These are phyloP conservation scores for Lactarius indigo DNA, from an alignment of 768 basidiomycete species.

Conservation along the genomic window DNA sequence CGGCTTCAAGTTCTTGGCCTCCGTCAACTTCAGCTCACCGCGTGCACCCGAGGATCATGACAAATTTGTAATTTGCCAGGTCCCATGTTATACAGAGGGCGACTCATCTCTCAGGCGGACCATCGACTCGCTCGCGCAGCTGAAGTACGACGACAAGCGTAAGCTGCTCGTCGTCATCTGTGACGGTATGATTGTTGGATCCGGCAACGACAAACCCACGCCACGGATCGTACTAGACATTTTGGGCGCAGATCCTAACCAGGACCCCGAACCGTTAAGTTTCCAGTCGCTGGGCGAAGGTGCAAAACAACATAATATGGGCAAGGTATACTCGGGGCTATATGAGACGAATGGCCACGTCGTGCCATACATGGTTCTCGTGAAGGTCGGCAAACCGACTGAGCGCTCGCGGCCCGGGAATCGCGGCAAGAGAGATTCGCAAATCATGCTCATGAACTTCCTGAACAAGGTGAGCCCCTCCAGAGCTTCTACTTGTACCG, in stretches of 20 bases:
- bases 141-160: conserved; percentile 98
- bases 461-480: conserved; percentile 75
- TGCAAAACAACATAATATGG: conserved; percentile 96
- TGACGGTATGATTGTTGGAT: conserved; percentile 97
- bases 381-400: conserved; percentile 93
- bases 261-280: conserved; percentile 92
- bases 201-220: conserved; percentile 93
- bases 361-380: conserved; percentile 89
- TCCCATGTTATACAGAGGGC: conserved; percentile 98
- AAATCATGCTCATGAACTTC: conserved; percentile 95
- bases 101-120: conserved; percentile 79
- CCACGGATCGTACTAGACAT: conserved; percentile 97
- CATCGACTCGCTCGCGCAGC: conserved; percentile 89
- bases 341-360: conserved; percentile 95
- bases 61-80: conserved; percentile 97
- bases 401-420: conserved; percentile 94
- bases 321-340: conserved; percentile 93
- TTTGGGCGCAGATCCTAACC: conserved; percentile 87
- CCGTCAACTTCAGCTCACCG: conserved; percentile 73
- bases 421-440: conserved; percentile 96
- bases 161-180: conserved; percentile 92
- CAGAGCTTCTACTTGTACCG: neutral
- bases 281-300: conserved; percentile 95
- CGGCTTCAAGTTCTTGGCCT: conserved; percentile 94
- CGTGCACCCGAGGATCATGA: conserved; percentile 93